phyloP scores from a whole-genome alignment of 2,329 filamentous ascomycete genomes.

The Talaromyces piceae region DNA sequence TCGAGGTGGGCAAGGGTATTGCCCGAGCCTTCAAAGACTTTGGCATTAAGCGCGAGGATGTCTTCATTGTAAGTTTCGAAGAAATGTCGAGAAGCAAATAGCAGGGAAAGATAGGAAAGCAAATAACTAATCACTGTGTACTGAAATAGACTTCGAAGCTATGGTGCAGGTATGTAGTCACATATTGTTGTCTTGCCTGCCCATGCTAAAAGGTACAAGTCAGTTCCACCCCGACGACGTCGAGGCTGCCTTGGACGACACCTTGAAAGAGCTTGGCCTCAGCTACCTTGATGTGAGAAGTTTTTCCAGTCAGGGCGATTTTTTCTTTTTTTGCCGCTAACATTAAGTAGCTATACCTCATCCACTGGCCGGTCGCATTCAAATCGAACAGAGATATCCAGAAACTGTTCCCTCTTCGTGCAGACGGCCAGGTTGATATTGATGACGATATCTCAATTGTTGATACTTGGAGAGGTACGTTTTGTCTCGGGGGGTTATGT shows the following conservation, averaged over 20 bases:
- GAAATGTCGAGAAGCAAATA: too few relatives aligned
- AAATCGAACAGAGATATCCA: slow-evolving; percentile 24
- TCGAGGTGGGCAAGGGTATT: slow-evolving; percentile 28
- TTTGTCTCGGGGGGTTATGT: neutral
- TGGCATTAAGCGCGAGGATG: slow-evolving; percentile 34
- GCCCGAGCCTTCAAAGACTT: slow-evolving; percentile 30
- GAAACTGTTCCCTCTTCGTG: slow-evolving; percentile 40
- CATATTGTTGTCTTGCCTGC: neutral
- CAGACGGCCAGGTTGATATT: slow-evolving; percentile 34
- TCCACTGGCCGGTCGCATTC: slow-evolving; percentile 43
- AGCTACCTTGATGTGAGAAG: slow-evolving; percentile 51
- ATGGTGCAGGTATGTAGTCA: slow-evolving; percentile 45
- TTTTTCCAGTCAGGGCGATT: too few relatives aligned
- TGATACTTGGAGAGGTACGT: slow-evolving; percentile 36
- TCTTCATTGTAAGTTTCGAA: slow-evolving; percentile 30
- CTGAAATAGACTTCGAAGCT: slow-evolving; percentile 49
- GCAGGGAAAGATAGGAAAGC: neutral
- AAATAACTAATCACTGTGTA: neutral
- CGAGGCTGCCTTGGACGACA: slow-evolving; percentile 43
- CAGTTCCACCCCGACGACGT: slow-evolving; percentile 46
- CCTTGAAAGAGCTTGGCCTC: slow-evolving; percentile 45
- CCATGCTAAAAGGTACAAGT: slow-evolving; percentile 11
- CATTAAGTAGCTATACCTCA: slow-evolving; percentile 27
- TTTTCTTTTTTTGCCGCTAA: slow-evolving; percentile 22
- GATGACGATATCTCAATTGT: slow-evolving; percentile 36